Base-by-base conservation (phyloP, 805 yeast genomes). In the Metschnikowia shivogae region DNA sequence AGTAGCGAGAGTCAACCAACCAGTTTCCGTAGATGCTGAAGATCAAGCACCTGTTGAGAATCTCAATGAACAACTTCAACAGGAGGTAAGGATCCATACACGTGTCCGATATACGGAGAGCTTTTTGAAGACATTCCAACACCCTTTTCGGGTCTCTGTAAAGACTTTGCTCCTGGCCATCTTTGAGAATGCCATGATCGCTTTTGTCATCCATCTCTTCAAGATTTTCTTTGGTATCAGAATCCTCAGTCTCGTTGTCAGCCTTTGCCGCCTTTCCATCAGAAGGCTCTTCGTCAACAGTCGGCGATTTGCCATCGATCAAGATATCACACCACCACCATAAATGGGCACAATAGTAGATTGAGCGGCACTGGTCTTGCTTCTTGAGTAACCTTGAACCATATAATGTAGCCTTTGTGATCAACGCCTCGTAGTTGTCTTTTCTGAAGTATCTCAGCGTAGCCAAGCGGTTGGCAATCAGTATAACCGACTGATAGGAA, bases 341-440 rank as follows among this genome's bases (percentile, higher is more conserved):
- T 39, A 93, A 67, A 64, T 93, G 97, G 1, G 96, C 82, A 35
- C 96, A 90, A 42, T 80, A 65, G 60, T 86, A 88, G 5, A 89
- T 95, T 0, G 96, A 83, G 12, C 97, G 79, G 62, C 97, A 90
- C 64, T 93, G 99, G 58, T 92, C 98, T 30, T 93, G 89, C 62
- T 92, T 92, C 63, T 87, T 89, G 57, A 92, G 73, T 41, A 93
- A 72, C 63, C 87, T 88, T 11, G 96, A 87, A 5, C 96, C 95
- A 57, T 89, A 88, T 39, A 90, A 68, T 1, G 97, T 89, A 38
- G 90, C 77, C 61, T 89, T 85, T 12, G 95, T 86, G 41, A 90
- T 89, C 53, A 92, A 70, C 4, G 81, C 77, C 54, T 89, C 93
- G 64, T 87, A 92, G 61, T 81, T 86, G 28, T 86, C 95, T 37